Conservation (phyloP, 345 rosid species). For the Anastatica hierochuntica region DNA sequence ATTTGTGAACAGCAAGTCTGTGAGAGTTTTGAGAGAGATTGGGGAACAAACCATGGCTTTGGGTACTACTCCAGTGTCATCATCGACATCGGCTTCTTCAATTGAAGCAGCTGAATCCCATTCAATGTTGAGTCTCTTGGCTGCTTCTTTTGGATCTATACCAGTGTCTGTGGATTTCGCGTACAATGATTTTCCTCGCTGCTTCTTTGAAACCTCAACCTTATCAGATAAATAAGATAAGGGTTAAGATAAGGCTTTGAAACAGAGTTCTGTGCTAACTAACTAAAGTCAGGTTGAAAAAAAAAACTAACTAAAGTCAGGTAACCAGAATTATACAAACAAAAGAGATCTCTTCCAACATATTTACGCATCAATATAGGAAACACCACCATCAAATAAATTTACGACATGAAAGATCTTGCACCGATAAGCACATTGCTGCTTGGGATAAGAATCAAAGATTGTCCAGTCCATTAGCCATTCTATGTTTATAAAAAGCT, state of each 20-base stretch:
- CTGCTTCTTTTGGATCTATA: slow-evolving; percentile 62
- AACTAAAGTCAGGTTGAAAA: background rate
- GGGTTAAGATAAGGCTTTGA: background rate
- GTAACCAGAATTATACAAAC: background rate
- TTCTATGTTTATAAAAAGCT: no score
- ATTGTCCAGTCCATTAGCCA: no score
- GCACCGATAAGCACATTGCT: background rate
- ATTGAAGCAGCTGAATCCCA: slow-evolving; percentile 97
- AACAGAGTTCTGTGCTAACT: background rate
- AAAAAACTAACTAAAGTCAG: background rate
- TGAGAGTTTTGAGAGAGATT: slow-evolving; percentile 1
- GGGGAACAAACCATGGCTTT: slow-evolving; percentile 57
- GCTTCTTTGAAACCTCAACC: slow-evolving; percentile 56
- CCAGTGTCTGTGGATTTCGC: slow-evolving; percentile 90
- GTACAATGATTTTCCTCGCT: slow-evolving; percentile 60
- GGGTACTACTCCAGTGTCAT: slow-evolving; percentile 61
- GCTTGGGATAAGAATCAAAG: no score
- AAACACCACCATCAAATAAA: background rate
- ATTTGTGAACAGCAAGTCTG: background rate
- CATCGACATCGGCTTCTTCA: slow-evolving; percentile 39
- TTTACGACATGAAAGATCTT: background rate
- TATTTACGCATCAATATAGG: background rate
- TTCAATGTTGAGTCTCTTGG: slow-evolving; percentile 78
- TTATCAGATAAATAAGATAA: slow-evolving; percentile 23
- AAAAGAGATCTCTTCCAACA: background rate